phyloP scores from a whole-genome alignment of 768 basidiomycete species.

The Xerocomellus chrysenteron region DNA sequence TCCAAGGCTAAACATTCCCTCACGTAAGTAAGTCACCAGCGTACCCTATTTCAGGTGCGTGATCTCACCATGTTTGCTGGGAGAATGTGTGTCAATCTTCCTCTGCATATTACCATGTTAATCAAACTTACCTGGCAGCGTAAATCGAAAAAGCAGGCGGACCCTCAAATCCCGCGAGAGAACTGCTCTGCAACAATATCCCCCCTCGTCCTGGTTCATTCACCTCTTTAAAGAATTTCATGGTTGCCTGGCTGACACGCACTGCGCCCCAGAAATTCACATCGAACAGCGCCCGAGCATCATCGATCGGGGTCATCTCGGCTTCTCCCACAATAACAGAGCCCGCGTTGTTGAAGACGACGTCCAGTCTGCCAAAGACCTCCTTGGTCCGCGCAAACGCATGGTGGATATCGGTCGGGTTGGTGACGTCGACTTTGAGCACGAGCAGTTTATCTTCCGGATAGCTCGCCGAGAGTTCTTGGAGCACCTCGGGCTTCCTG shows the following conservation, averaged over 20 bases:
- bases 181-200: constrained; percentile 35
- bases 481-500: constrained; percentile 34
- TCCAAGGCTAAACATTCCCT: constrained; percentile 29
- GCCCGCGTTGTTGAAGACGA: constrained; percentile 25
- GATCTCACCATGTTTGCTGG: constrained; percentile 21
- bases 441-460: constrained; percentile 15
- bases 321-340: constrained; percentile 19
- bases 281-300: constrained; percentile 23
- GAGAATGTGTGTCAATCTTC: not conserved
- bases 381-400: constrained; percentile 12
- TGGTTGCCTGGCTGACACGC: constrained; percentile 26
- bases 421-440: constrained; percentile 14
- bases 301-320: constrained; percentile 19
- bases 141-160: constrained; percentile 15
- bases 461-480: not conserved
- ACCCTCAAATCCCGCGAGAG: constrained; percentile 28
- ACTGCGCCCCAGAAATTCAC: constrained; percentile 31
- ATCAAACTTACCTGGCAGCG: constrained; percentile 13
- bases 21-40: not conserved
- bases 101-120: constrained; percentile 10
- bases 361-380: constrained; percentile 14
- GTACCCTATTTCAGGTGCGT: not conserved
- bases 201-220: constrained; percentile 37
- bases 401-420: constrained; percentile 4
- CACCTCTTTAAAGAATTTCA: constrained; percentile 34